These are phyloP conservation scores for Oryza nivara DNA, from an alignment of 176 grass and related monocot species.

Conservation along the genomic window DNA sequence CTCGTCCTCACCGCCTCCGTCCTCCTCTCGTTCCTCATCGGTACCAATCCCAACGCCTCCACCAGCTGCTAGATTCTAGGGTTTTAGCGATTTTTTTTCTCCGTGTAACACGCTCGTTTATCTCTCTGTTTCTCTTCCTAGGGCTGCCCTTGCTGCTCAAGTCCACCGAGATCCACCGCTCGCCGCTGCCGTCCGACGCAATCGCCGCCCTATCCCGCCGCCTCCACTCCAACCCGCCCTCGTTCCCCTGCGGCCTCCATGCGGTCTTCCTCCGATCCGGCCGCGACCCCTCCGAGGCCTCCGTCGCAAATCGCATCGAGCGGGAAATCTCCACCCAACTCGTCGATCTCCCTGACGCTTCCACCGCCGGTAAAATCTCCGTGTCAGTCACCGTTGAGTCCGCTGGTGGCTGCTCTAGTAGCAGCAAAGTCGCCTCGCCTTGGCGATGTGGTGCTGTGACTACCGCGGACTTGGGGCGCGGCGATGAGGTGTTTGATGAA, in stretches of 20 bases:
- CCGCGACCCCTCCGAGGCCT: conserved; percentile 19
- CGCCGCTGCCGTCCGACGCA: conserved; percentile 76
- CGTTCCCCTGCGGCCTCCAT: conserved; percentile 62
- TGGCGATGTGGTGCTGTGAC: conserved; percentile 59
- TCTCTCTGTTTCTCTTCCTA: conserved; percentile 17
- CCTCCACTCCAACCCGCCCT: conserved; percentile 59
- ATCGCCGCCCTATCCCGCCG: conserved; percentile 67
- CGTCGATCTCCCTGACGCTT: neutral
- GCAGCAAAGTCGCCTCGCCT: conserved; percentile 22
- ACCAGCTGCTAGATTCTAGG: neutral
- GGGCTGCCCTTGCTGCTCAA: conserved; percentile 78
- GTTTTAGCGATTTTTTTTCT: neutral
- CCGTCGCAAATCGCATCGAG: conserved; percentile 44
- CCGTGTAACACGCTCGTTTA: neutral
- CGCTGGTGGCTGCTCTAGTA: conserved; percentile 34
- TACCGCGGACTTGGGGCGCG: conserved; percentile 27
- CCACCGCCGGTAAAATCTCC: conserved; percentile 42
- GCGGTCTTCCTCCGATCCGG: conserved; percentile 59
- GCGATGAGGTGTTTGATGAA: conserved; percentile 69
- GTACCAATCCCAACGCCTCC: conserved; percentile 29
- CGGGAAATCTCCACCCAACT: conserved; percentile 57
- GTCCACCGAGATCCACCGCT: conserved; percentile 88
- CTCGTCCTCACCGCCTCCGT: conserved; percentile 70
- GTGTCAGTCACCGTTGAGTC: conserved; percentile 72
- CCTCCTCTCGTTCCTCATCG: conserved; percentile 74